These are phyloP conservation scores for Kwoniella sp. DNA, from an alignment of 768 basidiomycete genomes.

Conservation along the genomic window DNA sequence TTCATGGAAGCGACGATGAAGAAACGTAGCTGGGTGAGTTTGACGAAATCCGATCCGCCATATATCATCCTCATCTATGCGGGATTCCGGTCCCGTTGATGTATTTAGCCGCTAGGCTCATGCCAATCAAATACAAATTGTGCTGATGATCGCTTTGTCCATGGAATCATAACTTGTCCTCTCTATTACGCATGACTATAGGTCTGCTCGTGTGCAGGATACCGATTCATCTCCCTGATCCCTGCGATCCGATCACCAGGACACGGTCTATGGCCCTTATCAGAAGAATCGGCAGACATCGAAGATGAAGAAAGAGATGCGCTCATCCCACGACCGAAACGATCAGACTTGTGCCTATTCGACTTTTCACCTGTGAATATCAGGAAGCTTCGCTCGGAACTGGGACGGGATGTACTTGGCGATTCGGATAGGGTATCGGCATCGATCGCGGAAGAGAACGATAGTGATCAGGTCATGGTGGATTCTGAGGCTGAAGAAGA, in stretches of 20 bases:
- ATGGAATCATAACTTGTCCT: no score
- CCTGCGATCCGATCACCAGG: constrained; percentile 13
- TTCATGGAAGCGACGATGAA: constrained; percentile 39
- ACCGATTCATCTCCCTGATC: constrained; percentile 44
- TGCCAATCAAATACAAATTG: no score
- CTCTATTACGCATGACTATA: constrained; percentile 8
- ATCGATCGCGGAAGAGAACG: neutral
- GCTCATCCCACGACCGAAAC: constrained; percentile 17
- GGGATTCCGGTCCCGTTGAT: no score
- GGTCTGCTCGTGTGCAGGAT: constrained; percentile 52
- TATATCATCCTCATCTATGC: no score
- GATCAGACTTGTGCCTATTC: constrained; percentile 32
- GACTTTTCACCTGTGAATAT: constrained; percentile 49
- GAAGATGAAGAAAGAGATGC: constrained; percentile 20
- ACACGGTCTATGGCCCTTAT: constrained; percentile 4
- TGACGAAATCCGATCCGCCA: no score
- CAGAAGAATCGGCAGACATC: neutral
- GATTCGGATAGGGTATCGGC: neutral
- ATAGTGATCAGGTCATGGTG: constrained; percentile 7
- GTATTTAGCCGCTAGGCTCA: no score
- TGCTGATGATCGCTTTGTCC: neutral
- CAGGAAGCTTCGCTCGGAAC: constrained; percentile 1
- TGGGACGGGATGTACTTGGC: neutral
- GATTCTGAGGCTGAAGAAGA: constrained; percentile 2
- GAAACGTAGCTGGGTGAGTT: constrained; percentile 44